Evolutionary conservation across 1,284 basidiomycete species (phyloP).

Genomic region (Mycena citricolor): DNA sequence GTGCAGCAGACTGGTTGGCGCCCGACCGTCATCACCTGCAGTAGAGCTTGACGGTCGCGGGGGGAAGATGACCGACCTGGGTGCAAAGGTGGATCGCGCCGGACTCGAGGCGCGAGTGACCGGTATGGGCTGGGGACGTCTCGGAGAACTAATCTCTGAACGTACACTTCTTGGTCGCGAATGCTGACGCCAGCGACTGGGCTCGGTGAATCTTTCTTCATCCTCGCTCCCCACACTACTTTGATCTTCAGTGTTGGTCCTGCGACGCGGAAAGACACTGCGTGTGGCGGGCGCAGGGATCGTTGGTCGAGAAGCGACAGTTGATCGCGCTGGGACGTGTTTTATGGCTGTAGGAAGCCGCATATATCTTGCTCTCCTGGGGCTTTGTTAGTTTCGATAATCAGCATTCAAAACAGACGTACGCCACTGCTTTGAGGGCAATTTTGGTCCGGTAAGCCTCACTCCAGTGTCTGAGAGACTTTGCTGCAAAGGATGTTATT

Average conservation of each 20-base stretch:
- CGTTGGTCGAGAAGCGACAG: constrained; percentile 21
- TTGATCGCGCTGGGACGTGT: constrained; percentile 28
- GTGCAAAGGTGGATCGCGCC: constrained; percentile 29
- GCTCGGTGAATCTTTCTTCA: constrained; percentile 24
- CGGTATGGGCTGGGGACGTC: constrained; percentile 18
- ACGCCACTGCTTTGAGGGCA: constrained; percentile 79
- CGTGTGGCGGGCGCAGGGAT: constrained; percentile 12
- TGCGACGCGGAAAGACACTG: constrained; percentile 33
- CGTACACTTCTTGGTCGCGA: constrained; percentile 29
- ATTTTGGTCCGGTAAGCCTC: constrained; percentile 66
- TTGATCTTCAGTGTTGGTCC: constrained; percentile 25
- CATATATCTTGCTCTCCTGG: constrained; percentile 55
- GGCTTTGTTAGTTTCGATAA: constrained; percentile 5
- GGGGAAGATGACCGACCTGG: constrained; percentile 6
- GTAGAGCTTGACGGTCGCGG: constrained; percentile 27
- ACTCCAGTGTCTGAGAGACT: constrained; percentile 61
- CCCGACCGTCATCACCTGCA: constrained; percentile 37
- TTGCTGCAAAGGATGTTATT: constrained; percentile 41
- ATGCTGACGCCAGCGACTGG: neutral
- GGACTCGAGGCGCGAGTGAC: constrained; percentile 26
- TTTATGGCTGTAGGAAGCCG: constrained; percentile 57
- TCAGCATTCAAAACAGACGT: constrained; percentile 37
- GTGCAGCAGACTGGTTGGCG: constrained; percentile 54
- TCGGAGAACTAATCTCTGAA: constrained; percentile 28
- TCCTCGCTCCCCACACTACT: constrained; percentile 30